Evolutionary conservation across 2,329 filamentous ascomycete genomes (phyloP), one percentile per base, ranked within the genome.

Genomic region (Rasamsonia emersonii): DNA sequence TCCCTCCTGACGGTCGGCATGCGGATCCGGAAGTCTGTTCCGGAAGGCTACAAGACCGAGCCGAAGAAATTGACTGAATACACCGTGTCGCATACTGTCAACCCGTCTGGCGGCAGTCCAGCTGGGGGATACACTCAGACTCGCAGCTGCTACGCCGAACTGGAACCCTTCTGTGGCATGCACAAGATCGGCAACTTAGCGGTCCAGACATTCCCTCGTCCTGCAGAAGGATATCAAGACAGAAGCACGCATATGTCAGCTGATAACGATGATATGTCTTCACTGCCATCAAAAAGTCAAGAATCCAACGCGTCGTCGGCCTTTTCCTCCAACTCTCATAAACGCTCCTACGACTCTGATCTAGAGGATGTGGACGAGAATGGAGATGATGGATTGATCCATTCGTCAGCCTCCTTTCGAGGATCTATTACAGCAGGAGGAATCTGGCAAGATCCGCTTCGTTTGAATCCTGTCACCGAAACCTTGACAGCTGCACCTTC

Each of bases 1-100:
- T 82, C 82, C 40, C 77, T 96, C n/a, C 69, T 95, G 24, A 84
- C 73, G 48, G 89, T 96, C 42, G 89, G 89, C 49, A 95, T 95
- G 86, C 80, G 89, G 15, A 73, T 96, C 30, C 82, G 89, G 53
- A 96, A 96, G 64, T 83, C 83, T 8, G 82, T 96, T 5, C 82
- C 86, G 1, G 88, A 95, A 55, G 89, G 89, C 38, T 95, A 95
- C 71, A 93, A 93, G 65, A 93, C 84, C 18, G 49, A 47, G 32
- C 44, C 39, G 25, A 47, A 49, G 42, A 59, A 47, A 47, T 41
- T 43, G 21, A 35, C 40, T 14, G 41, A 46, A 11, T 48, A 46
- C 25, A 24, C 24, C 17, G 18, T 32, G 5, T 18, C 32, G 11
- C 24, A 26, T 9, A n/a, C 24, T 6, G 11, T 13, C 32, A 11